Evolutionary conservation across 345 rosid genomes (phyloP).

Genomic region (Fremontodendron californicum): DNA sequence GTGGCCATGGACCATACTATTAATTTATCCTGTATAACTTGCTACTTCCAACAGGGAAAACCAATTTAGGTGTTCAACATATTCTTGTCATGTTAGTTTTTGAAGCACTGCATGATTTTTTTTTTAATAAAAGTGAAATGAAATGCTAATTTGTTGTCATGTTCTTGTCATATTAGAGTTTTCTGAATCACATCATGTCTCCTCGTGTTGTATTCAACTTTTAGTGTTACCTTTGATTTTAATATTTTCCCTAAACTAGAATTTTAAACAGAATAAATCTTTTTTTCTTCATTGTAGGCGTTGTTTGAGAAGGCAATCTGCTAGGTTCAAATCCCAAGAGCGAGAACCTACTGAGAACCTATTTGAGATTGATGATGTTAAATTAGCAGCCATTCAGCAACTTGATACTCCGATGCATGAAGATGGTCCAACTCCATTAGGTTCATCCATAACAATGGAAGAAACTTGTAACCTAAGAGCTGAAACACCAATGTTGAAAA

Average conservation of each 20-base stretch:
- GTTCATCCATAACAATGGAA: constrained; percentile 13
- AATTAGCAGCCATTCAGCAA: constrained; percentile 16
- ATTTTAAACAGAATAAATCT: too few species aligned
- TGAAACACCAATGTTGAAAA: constrained; percentile 22
- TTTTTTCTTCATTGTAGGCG: constrained; percentile 35
- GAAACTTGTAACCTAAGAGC: constrained; percentile 19
- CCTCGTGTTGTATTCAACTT: too few species aligned
- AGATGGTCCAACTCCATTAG: constrained; percentile 15
- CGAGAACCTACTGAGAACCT: constrained; percentile 41
- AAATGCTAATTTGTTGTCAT: too few species aligned
- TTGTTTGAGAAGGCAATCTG: constrained; percentile 58
- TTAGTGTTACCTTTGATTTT: too few species aligned
- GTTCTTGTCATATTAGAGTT: too few species aligned
- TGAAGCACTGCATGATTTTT: too few species aligned
- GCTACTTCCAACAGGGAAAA: background rate
- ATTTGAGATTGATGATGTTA: constrained; percentile 56
- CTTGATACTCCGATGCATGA: constrained; percentile 24
- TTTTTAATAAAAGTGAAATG: too few species aligned
- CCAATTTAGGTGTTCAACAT: background rate
- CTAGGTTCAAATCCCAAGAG: constrained; percentile 47
- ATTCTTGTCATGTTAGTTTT: background rate
- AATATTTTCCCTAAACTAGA: too few species aligned
- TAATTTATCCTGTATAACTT: background rate
- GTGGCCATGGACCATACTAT: background rate
- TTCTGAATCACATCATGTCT: too few species aligned